These are phyloP conservation scores for Daldinia sp. DNA, from an alignment of 2,329 filamentous ascomycete genomes.

Conservation along the genomic window DNA sequence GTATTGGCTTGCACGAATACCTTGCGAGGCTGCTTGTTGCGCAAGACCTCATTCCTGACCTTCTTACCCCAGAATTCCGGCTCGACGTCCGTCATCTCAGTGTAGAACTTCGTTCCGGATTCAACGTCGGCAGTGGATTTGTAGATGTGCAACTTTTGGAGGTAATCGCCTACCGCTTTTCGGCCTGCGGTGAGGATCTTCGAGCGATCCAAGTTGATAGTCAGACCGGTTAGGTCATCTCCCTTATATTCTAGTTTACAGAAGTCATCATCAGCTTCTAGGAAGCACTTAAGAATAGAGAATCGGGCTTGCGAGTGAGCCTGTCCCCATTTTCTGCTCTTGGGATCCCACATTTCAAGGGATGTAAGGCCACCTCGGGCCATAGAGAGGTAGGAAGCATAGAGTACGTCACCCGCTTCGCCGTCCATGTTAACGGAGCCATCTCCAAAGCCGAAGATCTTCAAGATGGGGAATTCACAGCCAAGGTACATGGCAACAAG, in stretches of 20 bases:
- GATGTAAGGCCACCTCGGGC: conserved; percentile 88
- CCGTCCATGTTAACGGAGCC: conserved; percentile 75
- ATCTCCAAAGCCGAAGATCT: conserved; percentile 91
- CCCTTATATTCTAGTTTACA: conserved; percentile 78
- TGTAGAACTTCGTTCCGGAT: conserved; percentile 80
- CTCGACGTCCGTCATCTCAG: conserved; percentile 82
- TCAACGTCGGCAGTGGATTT: conserved; percentile 88
- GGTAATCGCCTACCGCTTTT: conserved; percentile 81
- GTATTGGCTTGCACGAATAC: conserved; percentile 97
- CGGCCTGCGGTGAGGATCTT: conserved; percentile 88
- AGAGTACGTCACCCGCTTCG: conserved; percentile 86
- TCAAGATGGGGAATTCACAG: conserved; percentile 86
- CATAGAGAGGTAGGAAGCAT: conserved; percentile 90
- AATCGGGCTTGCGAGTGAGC: conserved; percentile 91
- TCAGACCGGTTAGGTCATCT: conserved; percentile 81
- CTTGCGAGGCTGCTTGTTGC: conserved; percentile 83
- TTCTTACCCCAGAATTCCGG: conserved; percentile 83
- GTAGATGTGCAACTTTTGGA: conserved; percentile 92
- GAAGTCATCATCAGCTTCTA: conserved; percentile 86
- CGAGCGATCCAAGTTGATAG: conserved; percentile 81
- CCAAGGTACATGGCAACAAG: conserved; percentile 89
- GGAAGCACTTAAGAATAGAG: conserved; percentile 83
- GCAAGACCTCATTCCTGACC: conserved; percentile 77
- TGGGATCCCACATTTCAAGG: conserved; percentile 94
- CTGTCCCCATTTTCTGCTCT: conserved; percentile 90